Percentiles rank a stretch among this genome's conserved stretches.
These are phyloP conservation scores for Rutstroemia sp. DNA, from an alignment of 2,329 filamentous ascomycete species.

Conservation along the genomic window DNA sequence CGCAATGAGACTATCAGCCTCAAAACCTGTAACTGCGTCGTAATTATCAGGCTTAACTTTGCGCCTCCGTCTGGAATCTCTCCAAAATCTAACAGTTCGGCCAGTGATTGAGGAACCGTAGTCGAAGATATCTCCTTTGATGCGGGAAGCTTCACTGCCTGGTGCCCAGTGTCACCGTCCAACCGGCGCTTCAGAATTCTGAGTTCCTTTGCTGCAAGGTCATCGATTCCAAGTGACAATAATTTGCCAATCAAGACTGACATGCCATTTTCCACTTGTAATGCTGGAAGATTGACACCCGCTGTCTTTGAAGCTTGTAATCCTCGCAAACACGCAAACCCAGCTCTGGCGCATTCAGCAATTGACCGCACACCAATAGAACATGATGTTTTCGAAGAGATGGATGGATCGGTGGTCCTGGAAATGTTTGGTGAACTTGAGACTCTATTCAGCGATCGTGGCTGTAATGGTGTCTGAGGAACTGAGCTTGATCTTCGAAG, in stretches of 20 bases:
- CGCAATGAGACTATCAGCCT: constrained; percentile 54
- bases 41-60: constrained; percentile 49
- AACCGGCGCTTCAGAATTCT: constrained; percentile 57
- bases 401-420: constrained; percentile 33
- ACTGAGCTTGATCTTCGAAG: constrained; percentile 48
- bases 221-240: constrained; percentile 54
- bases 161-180: constrained; percentile 35
- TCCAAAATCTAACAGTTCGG: constrained; percentile 57
- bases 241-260: constrained; percentile 61
- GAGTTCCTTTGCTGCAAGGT: constrained; percentile 63
- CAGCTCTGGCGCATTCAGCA: constrained; percentile 58
- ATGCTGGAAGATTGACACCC: constrained; percentile 46
- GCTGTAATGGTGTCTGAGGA: constrained; percentile 54
- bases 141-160: constrained; percentile 19
- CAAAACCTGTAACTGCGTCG: constrained; percentile 57
- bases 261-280: constrained; percentile 69
- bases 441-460: constrained; percentile 53
- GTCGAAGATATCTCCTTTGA: constrained; percentile 29
- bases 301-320: constrained; percentile 44
- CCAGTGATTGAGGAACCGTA: constrained; percentile 37
- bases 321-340: constrained; percentile 57
- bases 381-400: constrained; percentile 29
- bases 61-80: constrained; percentile 34
- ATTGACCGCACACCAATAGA: constrained; percentile 30
- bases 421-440: constrained; percentile 50